These are phyloP conservation scores for Breviolum minutum DNA, from an alignment of 73 alveolate species.

Conservation along the genomic window DNA sequence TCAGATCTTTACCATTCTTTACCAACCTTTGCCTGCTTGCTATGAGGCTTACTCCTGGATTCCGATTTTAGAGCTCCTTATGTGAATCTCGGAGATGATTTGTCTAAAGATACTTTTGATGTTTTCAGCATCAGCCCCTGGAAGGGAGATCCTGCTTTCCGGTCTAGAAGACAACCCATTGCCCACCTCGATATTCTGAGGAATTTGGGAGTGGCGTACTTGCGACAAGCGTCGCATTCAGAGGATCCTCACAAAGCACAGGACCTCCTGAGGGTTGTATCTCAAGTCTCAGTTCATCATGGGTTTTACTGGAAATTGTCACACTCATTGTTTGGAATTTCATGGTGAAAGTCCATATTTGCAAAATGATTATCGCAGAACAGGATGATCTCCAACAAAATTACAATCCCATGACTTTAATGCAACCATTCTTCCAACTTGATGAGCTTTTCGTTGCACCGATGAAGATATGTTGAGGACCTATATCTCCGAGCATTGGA, in stretches of 20 bases:
- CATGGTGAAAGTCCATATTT: too few relatives aligned
- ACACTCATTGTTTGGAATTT: too few relatives aligned
- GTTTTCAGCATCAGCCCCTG: background rate
- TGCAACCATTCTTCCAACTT: background rate
- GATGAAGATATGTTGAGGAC: background rate
- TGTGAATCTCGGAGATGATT: constrained; percentile 16
- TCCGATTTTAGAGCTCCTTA: constrained; percentile 87
- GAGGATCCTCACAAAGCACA: constrained; percentile 30
- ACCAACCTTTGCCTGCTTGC: too few relatives aligned
- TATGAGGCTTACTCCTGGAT: constrained; percentile 52
- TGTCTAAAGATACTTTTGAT: background rate
- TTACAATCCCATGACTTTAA: too few relatives aligned
- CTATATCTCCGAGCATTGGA: constrained; percentile 31
- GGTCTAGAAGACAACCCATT: background rate
- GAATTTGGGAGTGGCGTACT: constrained; percentile 82
- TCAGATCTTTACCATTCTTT: background rate
- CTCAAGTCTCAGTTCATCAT: background rate
- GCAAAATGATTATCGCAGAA: too few relatives aligned
- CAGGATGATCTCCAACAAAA: too few relatives aligned
- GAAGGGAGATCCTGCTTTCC: too few relatives aligned
- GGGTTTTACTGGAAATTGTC: too few relatives aligned
- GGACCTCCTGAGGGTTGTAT: background rate
- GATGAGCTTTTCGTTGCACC: background rate
- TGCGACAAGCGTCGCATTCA: constrained; percentile 49
- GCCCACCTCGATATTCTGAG: background rate